phyloP scores from a whole-genome alignment of 305 asterid species.

The Solanum aculeatissimum region DNA sequence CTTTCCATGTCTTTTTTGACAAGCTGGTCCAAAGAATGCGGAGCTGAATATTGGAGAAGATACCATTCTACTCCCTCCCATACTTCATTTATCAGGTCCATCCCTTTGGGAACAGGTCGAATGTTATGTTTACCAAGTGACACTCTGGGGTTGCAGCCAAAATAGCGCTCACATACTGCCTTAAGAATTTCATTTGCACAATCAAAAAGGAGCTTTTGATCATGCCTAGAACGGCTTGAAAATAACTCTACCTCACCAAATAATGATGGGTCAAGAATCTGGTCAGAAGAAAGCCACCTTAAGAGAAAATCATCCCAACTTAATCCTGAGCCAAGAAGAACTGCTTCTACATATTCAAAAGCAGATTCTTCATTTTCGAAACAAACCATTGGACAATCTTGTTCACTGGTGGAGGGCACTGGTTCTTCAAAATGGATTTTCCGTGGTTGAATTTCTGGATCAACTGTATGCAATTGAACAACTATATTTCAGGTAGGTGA shows the following conservation, averaged over 20 bases:
- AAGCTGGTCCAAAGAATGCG: constrained; percentile 59
- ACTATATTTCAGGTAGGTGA: constrained; percentile 10
- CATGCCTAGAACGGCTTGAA: constrained; percentile 54
- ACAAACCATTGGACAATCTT: constrained; percentile 37
- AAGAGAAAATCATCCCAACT: constrained; percentile 80
- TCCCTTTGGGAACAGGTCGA: constrained; percentile 51
- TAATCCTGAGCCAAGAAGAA: constrained; percentile 82
- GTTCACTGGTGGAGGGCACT: constrained; percentile 24
- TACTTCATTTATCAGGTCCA: constrained; percentile 73
- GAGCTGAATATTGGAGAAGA: constrained; percentile 27
- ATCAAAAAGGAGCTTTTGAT: constrained; percentile 82
- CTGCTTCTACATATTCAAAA: constrained; percentile 95
- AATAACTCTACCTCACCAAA: constrained; percentile 89
- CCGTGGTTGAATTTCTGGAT: constrained; percentile 55
- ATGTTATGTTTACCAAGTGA: constrained; percentile 24
- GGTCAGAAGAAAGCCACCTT: constrained; percentile 61
- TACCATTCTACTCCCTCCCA: constrained; percentile 64
- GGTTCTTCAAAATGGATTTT: constrained; percentile 63
- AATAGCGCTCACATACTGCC: constrained; percentile 48
- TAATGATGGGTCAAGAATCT: constrained; percentile 65
- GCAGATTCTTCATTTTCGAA: constrained; percentile 82
- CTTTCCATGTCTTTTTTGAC: constrained; percentile 47
- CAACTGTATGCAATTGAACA: constrained; percentile 33
- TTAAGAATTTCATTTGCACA: constrained; percentile 60
- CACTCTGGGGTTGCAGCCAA: constrained; percentile 38